A percentile compares a stretch with the other conserved stretches of the same genome.
Conservation (phyloP, 1,284 basidiomycete genomes). For the Agaricales sp. region DNA sequence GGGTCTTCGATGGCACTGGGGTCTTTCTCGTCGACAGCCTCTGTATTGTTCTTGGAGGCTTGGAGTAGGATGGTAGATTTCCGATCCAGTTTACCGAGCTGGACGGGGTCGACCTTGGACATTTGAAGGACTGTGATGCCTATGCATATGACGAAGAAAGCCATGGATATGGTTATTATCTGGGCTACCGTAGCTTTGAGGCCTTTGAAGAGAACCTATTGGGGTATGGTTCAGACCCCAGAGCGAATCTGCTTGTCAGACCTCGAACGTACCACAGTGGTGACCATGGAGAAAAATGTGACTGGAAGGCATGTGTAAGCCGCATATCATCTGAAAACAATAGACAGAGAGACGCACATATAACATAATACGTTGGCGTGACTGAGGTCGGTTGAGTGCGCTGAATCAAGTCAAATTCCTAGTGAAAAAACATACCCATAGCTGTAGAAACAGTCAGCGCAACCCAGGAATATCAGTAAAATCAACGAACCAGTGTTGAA, state of each 20-base stretch:
- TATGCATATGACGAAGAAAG: slow-evolving; percentile 80
- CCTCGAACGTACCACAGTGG: slow-evolving; percentile 49
- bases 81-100: slow-evolving; percentile 71
- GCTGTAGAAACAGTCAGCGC: slow-evolving; percentile 30
- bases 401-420: slow-evolving; percentile 5
- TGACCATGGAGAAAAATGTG: slow-evolving; percentile 84
- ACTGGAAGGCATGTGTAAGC: slow-evolving; percentile 31
- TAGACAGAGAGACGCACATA: slow-evolving; percentile 36
- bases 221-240: slow-evolving; percentile 1
- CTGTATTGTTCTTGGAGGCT: slow-evolving; percentile 59
- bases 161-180: slow-evolving; percentile 87
- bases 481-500: slow-evolving; percentile 74
- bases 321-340: slow-evolving; percentile 7
- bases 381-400: slow-evolving; percentile 31
- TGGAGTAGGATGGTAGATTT: slow-evolving; percentile 79
- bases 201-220: slow-evolving; percentile 81
- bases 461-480: slow-evolving; percentile 5
- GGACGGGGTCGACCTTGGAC: slow-evolving; percentile 82
- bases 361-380: slow-evolving; percentile 84
- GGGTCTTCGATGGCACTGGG: slow-evolving; percentile 55
- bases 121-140: slow-evolving; percentile 95
- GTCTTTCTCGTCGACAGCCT: slow-evolving; percentile 51
- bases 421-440: slow-evolving; percentile 49
- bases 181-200: slow-evolving; percentile 66
- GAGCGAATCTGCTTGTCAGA: background rate